phyloP scores from a whole-genome alignment of 768 basidiomycete species.

The Chlorophyllum brunneum region DNA sequence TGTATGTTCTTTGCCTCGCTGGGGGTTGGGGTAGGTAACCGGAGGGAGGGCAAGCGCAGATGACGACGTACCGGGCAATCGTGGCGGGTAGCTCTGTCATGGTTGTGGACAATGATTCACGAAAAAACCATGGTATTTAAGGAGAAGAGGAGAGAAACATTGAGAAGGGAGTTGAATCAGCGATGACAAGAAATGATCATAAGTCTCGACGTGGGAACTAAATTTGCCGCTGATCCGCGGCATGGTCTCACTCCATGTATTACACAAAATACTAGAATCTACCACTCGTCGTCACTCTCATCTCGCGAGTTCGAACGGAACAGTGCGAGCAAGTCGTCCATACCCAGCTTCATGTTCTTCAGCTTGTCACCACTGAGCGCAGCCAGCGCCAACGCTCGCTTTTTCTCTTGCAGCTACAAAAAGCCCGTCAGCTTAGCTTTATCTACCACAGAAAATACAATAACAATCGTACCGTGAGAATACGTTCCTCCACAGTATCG shows the following conservation, averaged over 20 bases:
- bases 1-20: slow-evolving; percentile 82
- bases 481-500: slow-evolving; percentile 84
- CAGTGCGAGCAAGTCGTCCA: slow-evolving; percentile 82
- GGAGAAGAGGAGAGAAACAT: slow-evolving; percentile 7
- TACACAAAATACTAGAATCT: slow-evolving; percentile 5
- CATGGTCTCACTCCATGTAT: slow-evolving; percentile 7
- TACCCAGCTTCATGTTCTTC: slow-evolving; percentile 77
- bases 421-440: slow-evolving; percentile 2
- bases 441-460: background rate
- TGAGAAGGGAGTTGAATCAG: slow-evolving; percentile 13
- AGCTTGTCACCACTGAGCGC: slow-evolving; percentile 87
- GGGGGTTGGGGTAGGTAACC: slow-evolving; percentile 15
- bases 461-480: slow-evolving; percentile 52
- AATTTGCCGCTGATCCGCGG: slow-evolving; percentile 14
- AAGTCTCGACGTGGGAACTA: slow-evolving; percentile 12
- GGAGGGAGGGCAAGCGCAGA: slow-evolving; percentile 12
- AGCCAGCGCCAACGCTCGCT: slow-evolving; percentile 78
- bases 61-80: slow-evolving; percentile 38
- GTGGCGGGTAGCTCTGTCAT: slow-evolving; percentile 44
- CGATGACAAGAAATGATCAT: slow-evolving; percentile 15
- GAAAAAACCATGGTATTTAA: slow-evolving; percentile 26
- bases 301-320: slow-evolving; percentile 59
- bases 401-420: slow-evolving; percentile 83
- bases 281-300: slow-evolving; percentile 51
- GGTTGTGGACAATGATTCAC: slow-evolving; percentile 19